These are phyloP conservation scores for Aureobasidium sp. DNA, from an alignment of 2,329 filamentous ascomycete genomes.

Conservation along the genomic window DNA sequence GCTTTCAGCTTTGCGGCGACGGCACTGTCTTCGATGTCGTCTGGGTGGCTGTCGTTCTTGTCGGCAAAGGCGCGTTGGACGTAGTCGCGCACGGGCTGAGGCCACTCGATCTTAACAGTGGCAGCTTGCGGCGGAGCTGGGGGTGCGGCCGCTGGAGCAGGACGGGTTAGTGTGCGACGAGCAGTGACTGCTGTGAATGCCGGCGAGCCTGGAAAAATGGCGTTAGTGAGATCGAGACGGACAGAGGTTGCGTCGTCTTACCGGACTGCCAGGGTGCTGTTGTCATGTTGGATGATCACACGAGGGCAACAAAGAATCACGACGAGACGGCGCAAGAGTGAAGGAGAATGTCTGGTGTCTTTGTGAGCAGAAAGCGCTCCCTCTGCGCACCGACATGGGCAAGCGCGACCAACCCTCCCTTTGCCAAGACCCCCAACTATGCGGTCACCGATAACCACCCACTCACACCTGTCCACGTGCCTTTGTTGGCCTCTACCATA, in stretches of 20 bases:
- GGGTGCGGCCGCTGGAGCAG: conserved; percentile 16
- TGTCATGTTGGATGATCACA: conserved; percentile 11
- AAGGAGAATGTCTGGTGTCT: conserved; percentile 8
- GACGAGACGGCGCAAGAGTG: conserved; percentile 17
- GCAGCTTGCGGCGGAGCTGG: conserved; percentile 20
- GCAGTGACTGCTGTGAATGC: conserved; percentile 42
- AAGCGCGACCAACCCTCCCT: neutral
- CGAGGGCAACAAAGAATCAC: conserved; percentile 15
- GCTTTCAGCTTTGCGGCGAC: conserved; percentile 80
- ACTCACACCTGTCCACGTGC: neutral
- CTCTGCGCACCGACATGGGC: neutral
- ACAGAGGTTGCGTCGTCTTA: neutral
- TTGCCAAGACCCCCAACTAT: conserved; percentile 1
- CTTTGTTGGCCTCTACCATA: neutral
- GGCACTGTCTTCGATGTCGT: conserved; percentile 46
- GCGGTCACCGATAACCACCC: conserved; percentile 4
- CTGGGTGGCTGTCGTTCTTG: conserved; percentile 39
- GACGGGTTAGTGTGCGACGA: conserved; percentile 33
- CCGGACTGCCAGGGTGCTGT: conserved; percentile 15
- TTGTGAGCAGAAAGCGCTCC: neutral
- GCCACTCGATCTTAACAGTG: conserved; percentile 63
- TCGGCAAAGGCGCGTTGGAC: conserved; percentile 82
- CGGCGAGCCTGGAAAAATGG: conserved; percentile 24
- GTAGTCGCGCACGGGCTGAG: conserved; percentile 74
- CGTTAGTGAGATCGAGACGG: neutral